Conservation (phyloP, 352 stramenopile species). For the Phytophthora cryptogea region DNA sequence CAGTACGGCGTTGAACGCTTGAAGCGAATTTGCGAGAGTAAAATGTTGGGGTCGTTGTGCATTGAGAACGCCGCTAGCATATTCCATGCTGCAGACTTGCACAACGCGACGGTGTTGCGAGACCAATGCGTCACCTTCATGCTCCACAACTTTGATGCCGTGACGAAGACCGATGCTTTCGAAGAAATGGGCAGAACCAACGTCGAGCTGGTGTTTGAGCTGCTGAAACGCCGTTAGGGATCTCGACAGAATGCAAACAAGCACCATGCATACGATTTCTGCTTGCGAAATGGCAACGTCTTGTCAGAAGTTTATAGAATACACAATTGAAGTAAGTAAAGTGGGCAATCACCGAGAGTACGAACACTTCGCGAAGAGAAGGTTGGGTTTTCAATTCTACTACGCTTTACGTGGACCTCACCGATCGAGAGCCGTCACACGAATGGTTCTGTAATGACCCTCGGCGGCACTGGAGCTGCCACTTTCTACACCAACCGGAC, state of each 20-base stretch:
- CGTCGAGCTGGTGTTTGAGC: constrained; percentile 98
- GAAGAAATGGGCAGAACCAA: constrained; percentile 98
- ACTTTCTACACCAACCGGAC: not conserved
- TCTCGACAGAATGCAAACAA: not conserved
- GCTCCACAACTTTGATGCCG: constrained; percentile 96
- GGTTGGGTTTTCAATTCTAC: not conserved
- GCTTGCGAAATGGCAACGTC: constrained; percentile 14
- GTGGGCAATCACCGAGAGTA: not conserved
- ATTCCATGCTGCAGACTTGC: constrained; percentile 96
- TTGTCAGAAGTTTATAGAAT: constrained; percentile 24
- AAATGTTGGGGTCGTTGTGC: constrained; percentile 95
- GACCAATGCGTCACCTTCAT: constrained; percentile 97
- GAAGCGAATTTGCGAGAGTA: constrained; percentile 95
- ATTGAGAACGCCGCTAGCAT: constrained; percentile 96
- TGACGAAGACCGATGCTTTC: constrained; percentile 97
- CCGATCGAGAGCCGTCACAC: constrained; percentile 18
- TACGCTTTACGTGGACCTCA: constrained; percentile 3
- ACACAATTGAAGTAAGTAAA: constrained; percentile 2
- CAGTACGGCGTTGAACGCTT: constrained; percentile 88
- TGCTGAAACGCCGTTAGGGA: constrained; percentile 85
- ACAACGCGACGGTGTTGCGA: constrained; percentile 93
- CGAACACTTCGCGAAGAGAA: not conserved
- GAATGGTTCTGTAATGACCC: constrained; percentile 41
- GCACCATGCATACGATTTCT: too few species aligned
- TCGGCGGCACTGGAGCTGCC: constrained; percentile 1